Base-by-base conservation (phyloP, 139 green algal genomes). In the Diplosphaera chodatii region DNA sequence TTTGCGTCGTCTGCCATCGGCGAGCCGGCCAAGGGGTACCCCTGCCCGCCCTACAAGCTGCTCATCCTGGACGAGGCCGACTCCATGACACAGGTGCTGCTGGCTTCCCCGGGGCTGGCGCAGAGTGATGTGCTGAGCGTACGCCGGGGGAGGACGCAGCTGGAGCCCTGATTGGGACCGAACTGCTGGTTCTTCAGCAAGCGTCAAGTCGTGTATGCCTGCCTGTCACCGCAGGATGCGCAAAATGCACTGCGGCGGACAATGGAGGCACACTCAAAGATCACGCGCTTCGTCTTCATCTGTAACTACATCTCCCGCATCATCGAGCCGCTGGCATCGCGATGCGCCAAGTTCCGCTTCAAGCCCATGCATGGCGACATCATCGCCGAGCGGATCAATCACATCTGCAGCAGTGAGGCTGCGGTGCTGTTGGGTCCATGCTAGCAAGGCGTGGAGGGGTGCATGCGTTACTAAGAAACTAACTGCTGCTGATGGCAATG, bases 221-320 rank as follows among this genome's bases (percentile, higher is more conserved):
- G 13, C 13, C 10, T 48, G 37, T 13, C 37, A 13, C 37, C 37
- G 55, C 84, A 94, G 88, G 91, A 97, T 63, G 91, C 91, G 15
- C 93, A 99, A 78, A 97, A 97, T 64, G 94, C 94, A n/a, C 88
- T 99, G 68, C 82, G 93, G 16, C 89, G 95, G 37, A 98, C 91
- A 4, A 98, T 99, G 94, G 95, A 99, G 85, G 85, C 84, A 0
- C 90, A 97, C 87, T 92, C 82, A 74, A 91, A 89, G 30, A 87
- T 97, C 31, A 99, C 95, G 0, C 87, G 95, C 68, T 99, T 99
- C 74, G 83, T 92, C 32, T 96, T 99, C 81, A 94, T 97, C 72
- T 99, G 95, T 86, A 99, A 99, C 85, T 99, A 99, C 72, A 89
- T 99, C 32, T 92, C 80, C n/a, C 88, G 92, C 68, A 98, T 99